phyloP scores from a whole-genome alignment of 1,139 yeast species.

The Blastobotrys capitulatus region DNA sequence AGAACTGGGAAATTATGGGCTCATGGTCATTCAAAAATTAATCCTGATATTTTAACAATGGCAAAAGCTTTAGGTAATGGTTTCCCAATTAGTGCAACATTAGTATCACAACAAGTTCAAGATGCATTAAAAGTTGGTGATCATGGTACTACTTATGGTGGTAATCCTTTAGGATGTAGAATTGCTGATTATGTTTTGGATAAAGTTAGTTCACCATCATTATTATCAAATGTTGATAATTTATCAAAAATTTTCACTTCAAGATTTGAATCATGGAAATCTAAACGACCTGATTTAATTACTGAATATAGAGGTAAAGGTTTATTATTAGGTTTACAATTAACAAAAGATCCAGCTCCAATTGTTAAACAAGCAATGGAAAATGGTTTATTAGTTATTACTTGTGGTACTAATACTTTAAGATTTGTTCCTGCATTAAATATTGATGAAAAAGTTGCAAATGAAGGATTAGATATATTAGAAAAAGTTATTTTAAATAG shows the following conservation, averaged over 20 bases:
- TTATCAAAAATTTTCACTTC: constrained; percentile 52
- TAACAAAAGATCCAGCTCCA: constrained; percentile 58
- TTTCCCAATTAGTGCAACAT: constrained; percentile 93
- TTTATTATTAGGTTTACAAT: constrained; percentile 75
- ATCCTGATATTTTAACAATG: constrained; percentile 84
- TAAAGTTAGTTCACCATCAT: constrained; percentile 58
- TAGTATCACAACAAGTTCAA: constrained; percentile 78
- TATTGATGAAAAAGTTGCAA: constrained; percentile 62
- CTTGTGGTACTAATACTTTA: constrained; percentile 87
- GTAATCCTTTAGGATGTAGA: constrained; percentile 87
- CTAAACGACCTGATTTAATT: constrained; percentile 54
- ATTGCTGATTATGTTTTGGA: constrained; percentile 72
- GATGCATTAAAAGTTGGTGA: constrained; percentile 75
- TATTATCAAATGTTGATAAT: constrained; percentile 52
- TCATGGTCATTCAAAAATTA: constrained; percentile 55
- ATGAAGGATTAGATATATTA: constrained; percentile 65
- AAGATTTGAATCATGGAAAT: constrained; percentile 48
- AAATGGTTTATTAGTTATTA: constrained; percentile 72
- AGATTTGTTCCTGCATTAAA: constrained; percentile 91
- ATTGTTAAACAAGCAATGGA: constrained; percentile 68
- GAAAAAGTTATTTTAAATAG: constrained; percentile 27
- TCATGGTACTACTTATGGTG: constrained; percentile 98
- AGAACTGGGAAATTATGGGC: constrained; percentile 95
- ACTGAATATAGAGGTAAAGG: constrained; percentile 76
- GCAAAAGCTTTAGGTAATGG: constrained; percentile 98